Percentiles rank a stretch among this genome's conserved stretches.
These are phyloP conservation scores for Botrytis elliptica DNA, from an alignment of 2,329 filamentous ascomycete species.

Conservation along the genomic window DNA sequence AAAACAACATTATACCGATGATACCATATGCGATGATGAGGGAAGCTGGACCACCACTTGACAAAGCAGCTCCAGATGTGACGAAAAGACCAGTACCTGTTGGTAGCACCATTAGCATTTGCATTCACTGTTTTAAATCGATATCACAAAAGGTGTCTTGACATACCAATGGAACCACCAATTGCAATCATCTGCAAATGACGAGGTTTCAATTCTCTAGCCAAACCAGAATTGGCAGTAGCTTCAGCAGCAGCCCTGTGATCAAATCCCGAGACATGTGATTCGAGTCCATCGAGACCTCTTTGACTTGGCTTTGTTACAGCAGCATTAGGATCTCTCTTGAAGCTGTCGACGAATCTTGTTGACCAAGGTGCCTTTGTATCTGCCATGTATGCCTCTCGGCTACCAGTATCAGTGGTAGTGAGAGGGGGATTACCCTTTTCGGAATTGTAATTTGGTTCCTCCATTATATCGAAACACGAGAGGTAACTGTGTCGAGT, in stretches of 20 bases:
- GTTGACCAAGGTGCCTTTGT: slow-evolving; percentile 27
- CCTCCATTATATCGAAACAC: slow-evolving; percentile 3
- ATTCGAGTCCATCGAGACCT: slow-evolving; percentile 7
- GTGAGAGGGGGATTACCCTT: not conserved
- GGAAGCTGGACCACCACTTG: slow-evolving; percentile 41
- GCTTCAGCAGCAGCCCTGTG: slow-evolving; percentile 59
- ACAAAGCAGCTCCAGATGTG: slow-evolving; percentile 37
- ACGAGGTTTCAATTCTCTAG: slow-evolving; percentile 53
- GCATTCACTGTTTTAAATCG: not conserved
- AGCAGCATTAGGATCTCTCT: slow-evolving; percentile 45
- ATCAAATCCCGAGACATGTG: slow-evolving; percentile 48
- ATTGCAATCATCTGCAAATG: slow-evolving; percentile 61
- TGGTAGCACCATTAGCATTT: slow-evolving; percentile 45
- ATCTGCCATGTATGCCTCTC: slow-evolving; percentile 8
- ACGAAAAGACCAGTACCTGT: slow-evolving; percentile 52
- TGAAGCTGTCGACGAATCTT: slow-evolving; percentile 36
- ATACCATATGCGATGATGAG: slow-evolving; percentile 37
- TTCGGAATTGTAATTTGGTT: slow-evolving; percentile 11
- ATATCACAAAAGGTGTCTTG: not conserved
- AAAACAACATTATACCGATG: slow-evolving; percentile 55
- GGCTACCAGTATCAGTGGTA: not conserved
- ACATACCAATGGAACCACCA: slow-evolving; percentile 33
- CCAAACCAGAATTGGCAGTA: slow-evolving; percentile 72
- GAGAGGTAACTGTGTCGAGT: not conserved
- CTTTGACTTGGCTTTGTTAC: slow-evolving; percentile 40